Percentiles rank a stretch among this genome's conserved stretches.
Evolutionary conservation across 257 asterid species (phyloP).

Genomic region (Solanum okadae): DNA sequence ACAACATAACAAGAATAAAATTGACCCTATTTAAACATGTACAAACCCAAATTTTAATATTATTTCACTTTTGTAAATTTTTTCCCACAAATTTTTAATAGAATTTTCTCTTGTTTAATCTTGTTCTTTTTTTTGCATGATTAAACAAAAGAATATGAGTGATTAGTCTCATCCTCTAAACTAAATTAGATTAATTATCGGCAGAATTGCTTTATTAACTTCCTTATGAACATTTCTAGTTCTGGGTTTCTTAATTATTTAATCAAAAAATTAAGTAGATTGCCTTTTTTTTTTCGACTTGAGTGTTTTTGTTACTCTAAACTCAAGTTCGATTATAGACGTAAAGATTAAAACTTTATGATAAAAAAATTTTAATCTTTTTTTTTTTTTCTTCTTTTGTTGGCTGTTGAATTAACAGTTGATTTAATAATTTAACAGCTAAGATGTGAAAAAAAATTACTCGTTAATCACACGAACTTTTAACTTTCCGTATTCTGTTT

Average conservation of each 20-base stretch:
- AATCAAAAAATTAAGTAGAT: not conserved
- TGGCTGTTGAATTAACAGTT: slow-evolving; percentile 6
- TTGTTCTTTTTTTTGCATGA: not conserved
- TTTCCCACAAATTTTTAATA: not conserved
- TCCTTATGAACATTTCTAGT: not conserved
- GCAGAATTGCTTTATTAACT: not conserved
- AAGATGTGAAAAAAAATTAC: slow-evolving; percentile 14
- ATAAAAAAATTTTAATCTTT: not conserved
- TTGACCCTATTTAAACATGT: not conserved
- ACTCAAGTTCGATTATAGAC: not conserved
- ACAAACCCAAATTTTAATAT: not conserved
- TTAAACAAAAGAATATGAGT: not conserved
- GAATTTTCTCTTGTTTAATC: not conserved
- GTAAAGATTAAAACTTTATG: not conserved
- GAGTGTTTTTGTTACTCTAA: not conserved
- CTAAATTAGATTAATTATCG: not conserved
- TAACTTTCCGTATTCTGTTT: not conserved
- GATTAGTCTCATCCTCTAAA: not conserved
- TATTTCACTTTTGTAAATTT: not conserved
- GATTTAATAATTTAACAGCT: slow-evolving; percentile 8
- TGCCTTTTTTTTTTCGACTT: not conserved
- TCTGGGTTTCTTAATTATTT: not conserved
- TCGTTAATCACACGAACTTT: slow-evolving; percentile 42
- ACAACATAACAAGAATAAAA: too few species aligned
- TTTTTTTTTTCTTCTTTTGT: not conserved